These are phyloP conservation scores for Dispira parvispora DNA, from an alignment of 192 early-diverging fungal species.

Conservation along the genomic window DNA sequence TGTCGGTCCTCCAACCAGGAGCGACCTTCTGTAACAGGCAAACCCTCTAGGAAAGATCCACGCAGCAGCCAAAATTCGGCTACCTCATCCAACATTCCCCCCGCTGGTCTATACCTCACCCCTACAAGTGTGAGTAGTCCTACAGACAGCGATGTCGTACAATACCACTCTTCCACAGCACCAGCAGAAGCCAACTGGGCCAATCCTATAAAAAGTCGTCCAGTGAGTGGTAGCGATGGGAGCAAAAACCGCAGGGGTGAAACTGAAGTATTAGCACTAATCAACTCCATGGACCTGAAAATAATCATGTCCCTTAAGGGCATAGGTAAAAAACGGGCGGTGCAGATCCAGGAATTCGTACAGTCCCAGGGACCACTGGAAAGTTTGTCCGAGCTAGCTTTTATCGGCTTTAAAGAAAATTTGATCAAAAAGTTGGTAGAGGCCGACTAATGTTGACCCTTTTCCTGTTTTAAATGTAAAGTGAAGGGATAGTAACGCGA, in stretches of 20 bases:
- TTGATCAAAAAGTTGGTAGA: slow-evolving; percentile 8
- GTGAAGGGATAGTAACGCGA: too few relatives aligned
- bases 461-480: too few relatives aligned
- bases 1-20: too few relatives aligned
- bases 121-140: too few relatives aligned
- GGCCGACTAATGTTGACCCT: neutral
- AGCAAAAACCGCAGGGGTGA: neutral
- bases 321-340: slow-evolving; percentile 39
- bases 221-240: neutral
- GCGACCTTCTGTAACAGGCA: neutral
- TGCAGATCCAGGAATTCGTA: slow-evolving; percentile 32
- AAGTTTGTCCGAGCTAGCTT: slow-evolving; percentile 20
- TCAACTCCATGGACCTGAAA: slow-evolving; percentile 33
- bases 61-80: neutral
- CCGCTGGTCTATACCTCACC: neutral
- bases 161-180: neutral
- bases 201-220: neutral
- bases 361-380: slow-evolving; percentile 21
- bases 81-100: neutral
- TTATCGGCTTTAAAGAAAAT: slow-evolving; percentile 9
- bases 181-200: neutral
- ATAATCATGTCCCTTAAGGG: slow-evolving; percentile 34
- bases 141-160: neutral
- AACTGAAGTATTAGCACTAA: slow-evolving; percentile 22
- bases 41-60: neutral